These are phyloP conservation scores for Corylus heterophylla DNA, from an alignment of 306 rosid genomes.

Conservation along the genomic window DNA sequence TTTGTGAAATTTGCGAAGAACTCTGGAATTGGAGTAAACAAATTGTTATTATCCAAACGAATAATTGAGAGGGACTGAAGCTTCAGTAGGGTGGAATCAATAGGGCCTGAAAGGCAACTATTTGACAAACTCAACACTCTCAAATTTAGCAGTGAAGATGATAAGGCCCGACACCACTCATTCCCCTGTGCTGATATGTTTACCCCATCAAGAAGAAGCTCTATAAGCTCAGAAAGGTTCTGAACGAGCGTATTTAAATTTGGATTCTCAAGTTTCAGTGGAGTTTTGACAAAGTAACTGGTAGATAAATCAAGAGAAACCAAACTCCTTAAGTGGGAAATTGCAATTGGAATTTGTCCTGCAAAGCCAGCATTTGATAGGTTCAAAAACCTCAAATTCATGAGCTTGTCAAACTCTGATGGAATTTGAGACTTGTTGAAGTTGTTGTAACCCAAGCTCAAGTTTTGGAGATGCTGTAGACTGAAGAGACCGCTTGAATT, in stretches of 20 bases:
- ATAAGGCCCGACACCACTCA: neutral
- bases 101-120: conserved; percentile 12
- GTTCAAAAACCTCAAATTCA: conserved; percentile 28
- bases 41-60: neutral
- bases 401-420: conserved; percentile 27
- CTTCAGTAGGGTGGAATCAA: neutral
- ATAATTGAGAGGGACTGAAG: conserved; percentile 4
- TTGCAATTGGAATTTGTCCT: conserved; percentile 41
- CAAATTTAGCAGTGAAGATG: neutral
- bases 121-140: neutral
- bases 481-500: conserved; percentile 31
- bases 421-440: conserved; percentile 32
- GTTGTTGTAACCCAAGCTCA: conserved; percentile 33
- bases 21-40: neutral
- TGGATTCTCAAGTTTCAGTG: conserved; percentile 37
- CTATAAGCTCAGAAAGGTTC: neutral
- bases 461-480: conserved; percentile 29
- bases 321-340: conserved; percentile 45
- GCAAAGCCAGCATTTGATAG: conserved; percentile 38
- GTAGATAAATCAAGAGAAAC: conserved; percentile 42
- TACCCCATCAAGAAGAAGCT: conserved; percentile 2
- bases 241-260: neutral
- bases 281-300: neutral
- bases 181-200: neutral
- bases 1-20: neutral